Conservation (phyloP, 2,329 filamentous ascomycete species). For the Sclerotinia borealis region DNA sequence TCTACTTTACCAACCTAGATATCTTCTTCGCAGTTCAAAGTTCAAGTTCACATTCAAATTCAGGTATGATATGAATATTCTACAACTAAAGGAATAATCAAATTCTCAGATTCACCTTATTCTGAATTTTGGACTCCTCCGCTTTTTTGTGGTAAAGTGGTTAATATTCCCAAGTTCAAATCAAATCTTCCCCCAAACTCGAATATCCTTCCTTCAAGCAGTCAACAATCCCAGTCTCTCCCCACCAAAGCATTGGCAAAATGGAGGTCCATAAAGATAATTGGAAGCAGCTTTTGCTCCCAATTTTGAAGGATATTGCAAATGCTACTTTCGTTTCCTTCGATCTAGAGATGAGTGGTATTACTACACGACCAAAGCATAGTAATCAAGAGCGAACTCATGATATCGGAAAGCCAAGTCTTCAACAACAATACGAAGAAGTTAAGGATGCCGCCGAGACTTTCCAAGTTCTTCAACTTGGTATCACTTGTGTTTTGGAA, state of each 20-base stretch:
- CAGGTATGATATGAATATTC: not conserved
- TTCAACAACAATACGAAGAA: slow-evolving; percentile 57
- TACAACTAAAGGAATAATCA: not conserved
- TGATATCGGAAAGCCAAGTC: slow-evolving; percentile 39
- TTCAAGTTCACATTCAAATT: not conserved
- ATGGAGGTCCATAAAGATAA: slow-evolving; percentile 11
- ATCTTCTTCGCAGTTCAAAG: not conserved
- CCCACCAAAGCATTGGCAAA: not conserved
- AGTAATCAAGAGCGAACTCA: slow-evolving; percentile 27
- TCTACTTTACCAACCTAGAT: not conserved
- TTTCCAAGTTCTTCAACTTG: slow-evolving; percentile 60
- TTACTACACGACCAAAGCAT: slow-evolving; percentile 38
- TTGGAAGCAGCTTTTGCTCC: slow-evolving; percentile 41
- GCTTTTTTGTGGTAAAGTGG: not conserved
- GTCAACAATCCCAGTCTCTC: not conserved
- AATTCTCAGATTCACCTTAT: not conserved
- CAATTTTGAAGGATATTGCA: slow-evolving; percentile 51
- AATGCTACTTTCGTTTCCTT: slow-evolving; percentile 56
- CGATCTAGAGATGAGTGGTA: slow-evolving; percentile 62
- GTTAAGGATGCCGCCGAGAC: slow-evolving; percentile 53
- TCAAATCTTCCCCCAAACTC: not conserved
- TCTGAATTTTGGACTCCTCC: not conserved
- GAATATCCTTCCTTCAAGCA: not conserved
- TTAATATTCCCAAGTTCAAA: too few relatives aligned
- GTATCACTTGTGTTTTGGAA: slow-evolving; percentile 59